Evolutionary conservation across 2,329 filamentous ascomycete species (phyloP).

Genomic region (Scytalidium lignicola): DNA sequence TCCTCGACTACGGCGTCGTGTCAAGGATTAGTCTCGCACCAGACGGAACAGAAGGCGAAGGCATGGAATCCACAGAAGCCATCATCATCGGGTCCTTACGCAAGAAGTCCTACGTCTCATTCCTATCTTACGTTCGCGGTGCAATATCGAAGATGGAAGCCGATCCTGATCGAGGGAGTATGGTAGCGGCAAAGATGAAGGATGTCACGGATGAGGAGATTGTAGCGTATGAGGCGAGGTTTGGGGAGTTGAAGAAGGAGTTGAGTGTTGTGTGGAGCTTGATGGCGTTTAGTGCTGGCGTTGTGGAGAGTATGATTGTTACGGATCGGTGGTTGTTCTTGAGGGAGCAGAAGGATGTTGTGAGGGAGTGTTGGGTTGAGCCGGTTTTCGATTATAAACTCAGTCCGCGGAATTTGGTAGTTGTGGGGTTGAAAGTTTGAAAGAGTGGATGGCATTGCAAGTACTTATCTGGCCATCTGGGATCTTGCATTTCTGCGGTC

Average conservation of each 20-base stretch:
- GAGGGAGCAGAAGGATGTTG: constrained; percentile 66
- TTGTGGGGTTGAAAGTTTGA: constrained; percentile 74
- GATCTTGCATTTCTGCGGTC: too few species aligned
- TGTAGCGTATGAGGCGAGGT: constrained; percentile 60
- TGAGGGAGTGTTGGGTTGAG: constrained; percentile 82
- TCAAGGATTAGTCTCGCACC: constrained; percentile 37
- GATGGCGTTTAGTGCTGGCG: constrained; percentile 91
- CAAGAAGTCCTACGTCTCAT: constrained; percentile 73
- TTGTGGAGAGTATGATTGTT: constrained; percentile 86
- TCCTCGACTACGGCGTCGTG: constrained; percentile 78
- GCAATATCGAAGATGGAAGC: constrained; percentile 70
- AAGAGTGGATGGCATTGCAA: not conserved
- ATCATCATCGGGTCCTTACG: constrained; percentile 82
- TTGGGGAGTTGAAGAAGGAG: constrained; percentile 66
- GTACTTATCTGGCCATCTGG: too few species aligned
- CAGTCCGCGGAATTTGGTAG: constrained; percentile 86
- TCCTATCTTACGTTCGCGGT: constrained; percentile 72
- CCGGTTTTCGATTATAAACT: constrained; percentile 82
- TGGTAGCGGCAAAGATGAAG: constrained; percentile 61
- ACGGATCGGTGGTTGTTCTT: constrained; percentile 87
- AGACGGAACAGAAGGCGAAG: constrained; percentile 8
- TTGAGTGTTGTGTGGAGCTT: constrained; percentile 85
- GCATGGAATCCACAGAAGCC: constrained; percentile 58
- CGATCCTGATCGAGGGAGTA: constrained; percentile 51
- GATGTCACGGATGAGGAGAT: constrained; percentile 72